Evolutionary conservation across 2,329 filamentous ascomycete genomes (phyloP).

Genomic region (Gyromitra esculenta): DNA sequence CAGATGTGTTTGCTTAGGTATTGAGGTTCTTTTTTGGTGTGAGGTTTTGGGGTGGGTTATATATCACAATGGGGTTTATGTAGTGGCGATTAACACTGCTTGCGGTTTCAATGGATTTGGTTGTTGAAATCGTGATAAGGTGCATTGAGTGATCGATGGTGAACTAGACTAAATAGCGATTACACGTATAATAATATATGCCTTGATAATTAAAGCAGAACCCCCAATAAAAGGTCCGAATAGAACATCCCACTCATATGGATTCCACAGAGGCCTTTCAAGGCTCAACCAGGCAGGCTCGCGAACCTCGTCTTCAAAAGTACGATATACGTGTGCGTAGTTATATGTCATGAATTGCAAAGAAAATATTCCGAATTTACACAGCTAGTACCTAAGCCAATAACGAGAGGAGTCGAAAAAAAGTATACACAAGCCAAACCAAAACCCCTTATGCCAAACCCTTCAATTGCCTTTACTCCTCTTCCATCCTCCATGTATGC

Average conservation of each 20-base stretch:
- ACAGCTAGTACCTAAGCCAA: slow-evolving; percentile 9
- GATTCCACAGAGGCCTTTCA: not conserved
- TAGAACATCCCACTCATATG: not conserved
- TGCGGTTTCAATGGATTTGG: not conserved
- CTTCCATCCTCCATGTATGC: not conserved
- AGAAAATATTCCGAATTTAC: slow-evolving; percentile 22
- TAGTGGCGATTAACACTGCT: not conserved
- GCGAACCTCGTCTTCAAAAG: not conserved
- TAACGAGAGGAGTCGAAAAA: slow-evolving; percentile 22
- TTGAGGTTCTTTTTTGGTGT: not conserved
- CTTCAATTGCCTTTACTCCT: slow-evolving; percentile 20
- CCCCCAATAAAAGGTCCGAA: not conserved
- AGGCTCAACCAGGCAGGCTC: not conserved
- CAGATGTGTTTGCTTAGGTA: slow-evolving; percentile 61
- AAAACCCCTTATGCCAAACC: slow-evolving; percentile 1
- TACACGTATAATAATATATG: not conserved
- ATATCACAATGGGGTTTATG: slow-evolving; percentile 2
- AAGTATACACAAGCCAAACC: not conserved
- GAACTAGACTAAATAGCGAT: slow-evolving; percentile 4
- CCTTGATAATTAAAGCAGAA: not conserved
- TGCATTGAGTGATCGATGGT: slow-evolving; percentile 29
- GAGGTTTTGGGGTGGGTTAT: not conserved
- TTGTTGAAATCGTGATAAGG: not conserved
- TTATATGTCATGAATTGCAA: not conserved
- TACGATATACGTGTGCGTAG: not conserved